These are phyloP conservation scores for Trichoderma sp. DNA, from an alignment of 2,329 filamentous ascomycete genomes.

Conservation along the genomic window DNA sequence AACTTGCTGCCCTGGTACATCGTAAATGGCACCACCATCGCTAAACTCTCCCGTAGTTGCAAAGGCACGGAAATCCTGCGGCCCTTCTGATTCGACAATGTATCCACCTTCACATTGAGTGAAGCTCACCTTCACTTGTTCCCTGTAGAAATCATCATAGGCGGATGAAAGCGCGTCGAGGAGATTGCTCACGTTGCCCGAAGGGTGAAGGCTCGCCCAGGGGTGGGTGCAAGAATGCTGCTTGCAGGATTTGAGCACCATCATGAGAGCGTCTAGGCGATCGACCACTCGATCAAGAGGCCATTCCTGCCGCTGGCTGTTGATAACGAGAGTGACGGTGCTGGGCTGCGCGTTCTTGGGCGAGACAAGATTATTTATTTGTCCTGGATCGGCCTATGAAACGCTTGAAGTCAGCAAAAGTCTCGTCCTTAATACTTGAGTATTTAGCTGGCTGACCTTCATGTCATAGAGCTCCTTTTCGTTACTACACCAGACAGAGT, in stretches of 20 bases:
- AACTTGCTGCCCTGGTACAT: neutral
- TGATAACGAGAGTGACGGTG: conserved; percentile 35
- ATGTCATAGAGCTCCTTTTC: conserved; percentile 68
- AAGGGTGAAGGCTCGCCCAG: conserved; percentile 59
- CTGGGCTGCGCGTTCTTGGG: conserved; percentile 29
- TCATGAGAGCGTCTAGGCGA: conserved; percentile 59
- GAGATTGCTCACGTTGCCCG: conserved; percentile 52
- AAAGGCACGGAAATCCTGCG: conserved; percentile 36
- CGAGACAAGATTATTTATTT: conserved; percentile 49
- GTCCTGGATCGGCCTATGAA: conserved; percentile 52
- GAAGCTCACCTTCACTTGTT: conserved; percentile 51
- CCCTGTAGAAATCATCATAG: conserved; percentile 56
- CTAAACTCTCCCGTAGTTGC: neutral
- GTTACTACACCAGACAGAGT: conserved; percentile 69
- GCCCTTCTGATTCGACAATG: conserved; percentile 54
- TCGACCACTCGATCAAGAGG: conserved; percentile 42
- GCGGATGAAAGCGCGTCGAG: conserved; percentile 49
- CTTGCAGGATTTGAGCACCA: conserved; percentile 64
- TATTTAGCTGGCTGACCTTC: conserved; percentile 37
- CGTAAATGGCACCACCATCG: neutral
- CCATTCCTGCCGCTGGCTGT: conserved; percentile 25
- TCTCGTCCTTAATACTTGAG: neutral
- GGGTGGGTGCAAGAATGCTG: conserved; percentile 55
- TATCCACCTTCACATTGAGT: conserved; percentile 58
- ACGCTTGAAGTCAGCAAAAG: conserved; percentile 9